Conservation (phyloP, 2,329 filamentous ascomycete genomes). For the Colletotrichum navitas region DNA sequence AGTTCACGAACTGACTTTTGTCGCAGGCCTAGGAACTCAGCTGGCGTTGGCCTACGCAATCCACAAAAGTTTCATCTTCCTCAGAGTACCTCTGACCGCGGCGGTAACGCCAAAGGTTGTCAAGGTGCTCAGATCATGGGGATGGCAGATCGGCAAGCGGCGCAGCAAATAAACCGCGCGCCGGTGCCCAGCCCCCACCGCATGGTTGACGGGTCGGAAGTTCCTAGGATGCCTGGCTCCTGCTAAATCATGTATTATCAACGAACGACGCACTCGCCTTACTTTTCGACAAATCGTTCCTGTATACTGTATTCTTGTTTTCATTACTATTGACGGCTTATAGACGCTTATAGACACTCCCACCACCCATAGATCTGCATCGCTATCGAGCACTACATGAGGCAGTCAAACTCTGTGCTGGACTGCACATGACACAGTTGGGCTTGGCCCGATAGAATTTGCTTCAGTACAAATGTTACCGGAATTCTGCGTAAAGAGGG, state of each 20-base stretch:
- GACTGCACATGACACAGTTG: slow-evolving; percentile 21
- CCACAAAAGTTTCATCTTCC: slow-evolving; percentile 97
- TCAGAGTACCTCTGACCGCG: slow-evolving; percentile 92
- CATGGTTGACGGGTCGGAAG: slow-evolving; percentile 20
- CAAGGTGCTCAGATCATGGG: slow-evolving; percentile 86
- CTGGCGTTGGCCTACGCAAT: slow-evolving; percentile 94
- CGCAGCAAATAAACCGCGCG: slow-evolving; percentile 35
- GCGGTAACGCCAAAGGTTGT: slow-evolving; percentile 96
- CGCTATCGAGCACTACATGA: slow-evolving; percentile 4
- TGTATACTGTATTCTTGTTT: not conserved
- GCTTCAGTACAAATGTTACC: slow-evolving; percentile 25
- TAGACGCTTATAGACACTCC: slow-evolving; percentile 37
- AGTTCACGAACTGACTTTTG: slow-evolving; percentile 41
- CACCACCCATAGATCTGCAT: slow-evolving; percentile 36
- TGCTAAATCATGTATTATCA: slow-evolving; percentile 31
- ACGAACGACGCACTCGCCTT: slow-evolving; percentile 24
- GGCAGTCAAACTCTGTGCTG: slow-evolving; percentile 23
- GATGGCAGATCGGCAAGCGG: slow-evolving; percentile 90
- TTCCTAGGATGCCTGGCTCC: slow-evolving; percentile 5
- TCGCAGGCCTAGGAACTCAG: slow-evolving; percentile 77
- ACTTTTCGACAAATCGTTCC: slow-evolving; percentile 15
- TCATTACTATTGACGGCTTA: slow-evolving; percentile 23
- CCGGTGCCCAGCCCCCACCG: slow-evolving; percentile 11
- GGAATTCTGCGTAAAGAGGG: slow-evolving; percentile 24
- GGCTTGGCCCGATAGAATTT: slow-evolving; percentile 38